Evolutionary conservation across 2,329 filamentous ascomycete species (phyloP).

Genomic region (Dothideomycetidae sp.): DNA sequence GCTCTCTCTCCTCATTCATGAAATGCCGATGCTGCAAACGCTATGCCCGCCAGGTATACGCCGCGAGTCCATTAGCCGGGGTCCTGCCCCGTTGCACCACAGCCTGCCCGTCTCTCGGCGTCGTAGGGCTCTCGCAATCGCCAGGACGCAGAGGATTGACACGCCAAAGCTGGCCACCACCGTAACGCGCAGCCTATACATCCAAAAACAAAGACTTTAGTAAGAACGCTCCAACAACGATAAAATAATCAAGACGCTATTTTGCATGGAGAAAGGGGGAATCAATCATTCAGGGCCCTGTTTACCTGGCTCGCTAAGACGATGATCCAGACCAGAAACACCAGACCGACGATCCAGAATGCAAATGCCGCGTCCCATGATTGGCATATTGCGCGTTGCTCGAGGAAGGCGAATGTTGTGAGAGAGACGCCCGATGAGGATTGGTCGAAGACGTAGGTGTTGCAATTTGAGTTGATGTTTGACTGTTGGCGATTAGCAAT

Average conservation of each 20-base stretch:
- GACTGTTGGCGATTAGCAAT: too few relatives aligned
- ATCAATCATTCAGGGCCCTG: slow-evolving; percentile 10
- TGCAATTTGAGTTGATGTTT: slow-evolving; percentile 45
- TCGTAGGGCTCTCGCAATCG: background rate
- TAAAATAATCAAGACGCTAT: background rate
- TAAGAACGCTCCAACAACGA: slow-evolving; percentile 5
- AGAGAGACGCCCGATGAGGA: slow-evolving; percentile 34
- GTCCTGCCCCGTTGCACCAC: background rate
- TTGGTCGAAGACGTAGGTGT: slow-evolving; percentile 40
- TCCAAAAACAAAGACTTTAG: too few relatives aligned
- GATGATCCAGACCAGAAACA: slow-evolving; percentile 55
- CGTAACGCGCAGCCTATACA: slow-evolving; percentile 1
- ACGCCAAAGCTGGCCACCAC: slow-evolving; percentile 8
- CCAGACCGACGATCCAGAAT: slow-evolving; percentile 47
- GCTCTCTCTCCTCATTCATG: too few relatives aligned
- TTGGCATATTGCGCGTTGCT: slow-evolving; percentile 49
- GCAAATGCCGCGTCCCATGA: slow-evolving; percentile 50
- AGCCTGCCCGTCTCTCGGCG: too few relatives aligned
- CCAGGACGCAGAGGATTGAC: background rate
- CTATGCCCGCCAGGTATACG: background rate
- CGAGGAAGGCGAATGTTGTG: slow-evolving; percentile 46
- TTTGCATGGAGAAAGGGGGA: background rate
- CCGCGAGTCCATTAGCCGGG: background rate
- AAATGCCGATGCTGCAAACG: too few relatives aligned
- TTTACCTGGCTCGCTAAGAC: slow-evolving; percentile 33